Conservation (phyloP, 2,329 filamentous ascomycete species). For the Neodidymelliopsis sp. region DNA sequence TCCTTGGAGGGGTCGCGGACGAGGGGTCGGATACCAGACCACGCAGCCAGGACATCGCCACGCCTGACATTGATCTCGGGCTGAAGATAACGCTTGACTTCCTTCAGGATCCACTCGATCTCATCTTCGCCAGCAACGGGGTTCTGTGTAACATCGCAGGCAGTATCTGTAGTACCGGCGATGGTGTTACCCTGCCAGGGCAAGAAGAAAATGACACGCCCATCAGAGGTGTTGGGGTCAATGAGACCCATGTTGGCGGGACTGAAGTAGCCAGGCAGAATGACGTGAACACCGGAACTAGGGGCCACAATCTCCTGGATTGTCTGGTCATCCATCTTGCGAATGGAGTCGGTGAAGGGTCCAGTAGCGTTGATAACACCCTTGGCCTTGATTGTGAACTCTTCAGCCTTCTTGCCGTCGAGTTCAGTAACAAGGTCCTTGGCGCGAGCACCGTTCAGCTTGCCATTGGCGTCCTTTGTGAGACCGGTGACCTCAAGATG, state of each 20-base stretch:
- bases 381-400: slow-evolving; percentile 77
- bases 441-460: slow-evolving; percentile 75
- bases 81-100: slow-evolving; percentile 81
- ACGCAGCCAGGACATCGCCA: slow-evolving; percentile 87
- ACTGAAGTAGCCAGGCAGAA: slow-evolving; percentile 86
- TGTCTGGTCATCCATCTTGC: slow-evolving; percentile 79
- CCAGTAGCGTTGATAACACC: slow-evolving; percentile 89
- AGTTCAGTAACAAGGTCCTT: slow-evolving; percentile 73
- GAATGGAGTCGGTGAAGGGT: slow-evolving; percentile 84
- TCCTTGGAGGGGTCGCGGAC: slow-evolving; percentile 86
- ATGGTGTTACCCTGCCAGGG: slow-evolving; percentile 95
- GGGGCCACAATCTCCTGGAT: slow-evolving; percentile 83
- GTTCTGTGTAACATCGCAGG: slow-evolving; percentile 74
- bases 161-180: slow-evolving; percentile 84
- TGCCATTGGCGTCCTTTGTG: slow-evolving; percentile 76
- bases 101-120: slow-evolving; percentile 86
- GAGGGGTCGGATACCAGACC: slow-evolving; percentile 86
- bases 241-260: slow-evolving; percentile 87
- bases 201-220: slow-evolving; percentile 90
- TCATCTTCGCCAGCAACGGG: slow-evolving; percentile 82
- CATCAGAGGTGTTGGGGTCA: slow-evolving; percentile 85
- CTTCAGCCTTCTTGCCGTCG: slow-evolving; percentile 67
- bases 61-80: slow-evolving; percentile 85
- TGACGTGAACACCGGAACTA: slow-evolving; percentile 84
- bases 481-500: slow-evolving; percentile 81